A percentile compares a stretch with the other conserved stretches of the same genome.
These are phyloP conservation scores for Xylariaceae sp. DNA, from an alignment of 2,329 filamentous ascomycete genomes.

Conservation along the genomic window DNA sequence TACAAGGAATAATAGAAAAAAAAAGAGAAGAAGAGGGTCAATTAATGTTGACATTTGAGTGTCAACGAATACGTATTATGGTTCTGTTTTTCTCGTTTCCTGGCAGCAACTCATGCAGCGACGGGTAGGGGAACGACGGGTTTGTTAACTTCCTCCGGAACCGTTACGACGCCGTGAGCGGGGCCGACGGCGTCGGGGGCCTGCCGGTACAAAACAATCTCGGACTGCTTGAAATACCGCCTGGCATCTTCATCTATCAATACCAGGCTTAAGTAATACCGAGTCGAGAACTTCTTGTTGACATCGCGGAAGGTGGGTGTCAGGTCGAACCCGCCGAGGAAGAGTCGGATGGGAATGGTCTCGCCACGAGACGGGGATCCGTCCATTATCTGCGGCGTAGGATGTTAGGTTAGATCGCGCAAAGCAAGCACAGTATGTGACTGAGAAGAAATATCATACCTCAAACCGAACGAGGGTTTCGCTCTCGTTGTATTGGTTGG, in stretches of 20 bases:
- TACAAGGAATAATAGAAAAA: conserved; percentile 16
- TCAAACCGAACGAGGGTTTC: conserved; percentile 97
- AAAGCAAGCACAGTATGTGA: background rate
- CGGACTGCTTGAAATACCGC: conserved; percentile 97
- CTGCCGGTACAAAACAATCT: conserved; percentile 94
- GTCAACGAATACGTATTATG: background rate
- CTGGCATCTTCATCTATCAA: conserved; percentile 95
- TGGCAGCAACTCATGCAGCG: conserved; percentile 18
- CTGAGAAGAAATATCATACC: conserved; percentile 39
- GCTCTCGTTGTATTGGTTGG: conserved; percentile 99
- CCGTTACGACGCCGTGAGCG: conserved; percentile 42
- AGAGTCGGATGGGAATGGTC: conserved; percentile 94
- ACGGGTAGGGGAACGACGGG: conserved; percentile 23
- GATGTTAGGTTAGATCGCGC: conserved; percentile 13
- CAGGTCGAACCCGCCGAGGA: conserved; percentile 94
- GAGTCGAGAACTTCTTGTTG: conserved; percentile 98
- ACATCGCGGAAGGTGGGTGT: conserved; percentile 98
- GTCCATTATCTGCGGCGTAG: conserved; percentile 77
- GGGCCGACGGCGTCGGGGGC: conserved; percentile 50
- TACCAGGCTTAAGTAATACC: conserved; percentile 95
- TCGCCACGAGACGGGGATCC: conserved; percentile 91
- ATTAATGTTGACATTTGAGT: background rate
- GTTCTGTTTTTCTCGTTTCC: background rate
- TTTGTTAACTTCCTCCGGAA: conserved; percentile 32
- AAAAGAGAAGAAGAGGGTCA: background rate